Evolutionary conservation across 495 filamentous ascomycete species (phyloP), one percentile per base, ranked within the genome.

Genomic region (Penicillium waksmanii): DNA sequence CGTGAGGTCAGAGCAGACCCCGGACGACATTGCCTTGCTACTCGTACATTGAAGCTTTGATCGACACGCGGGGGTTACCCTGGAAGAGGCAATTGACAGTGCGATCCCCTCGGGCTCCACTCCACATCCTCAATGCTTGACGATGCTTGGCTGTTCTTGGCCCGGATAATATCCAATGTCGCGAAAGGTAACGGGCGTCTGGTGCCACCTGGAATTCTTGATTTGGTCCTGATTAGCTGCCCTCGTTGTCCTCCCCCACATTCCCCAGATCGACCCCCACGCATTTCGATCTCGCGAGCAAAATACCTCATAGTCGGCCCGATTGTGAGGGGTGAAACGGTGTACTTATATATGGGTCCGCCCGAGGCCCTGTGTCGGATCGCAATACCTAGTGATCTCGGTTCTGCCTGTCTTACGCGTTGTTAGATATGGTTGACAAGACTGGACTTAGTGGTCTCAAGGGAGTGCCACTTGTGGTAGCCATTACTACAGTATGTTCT

Each of bases 401-500:
- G 12, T 13, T 13, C 15, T 38, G 15, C 1, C 12, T 38, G 12
- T 38, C 11, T 38, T 12, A 38, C n/a, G 42, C 8, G 19, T 48
- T 38, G 15, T 38, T 36, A 27, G 13, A 33, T 44, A 62, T 61
- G 58, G 17, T 58, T 36, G 58, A 65, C 19, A 55, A 53, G 36
- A 65, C 63, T 8, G 63, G 63, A n/a, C 33, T 65, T 3, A 33
- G 34, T 17, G 38, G 46, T n/a, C 64, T 66, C 13, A 53, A 43
- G 19, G 63, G 63, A 1, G 38, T 57, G 5, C 49, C 59, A 4
- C 58, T 74, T 13, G 63, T 74, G 40, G 64, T 51, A 2, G 55
- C 65, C 34, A 74, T 74, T 52, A 72, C 67, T 1, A 59, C 65
- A 19, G 69, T 69, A 13, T 74, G 67, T 51, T 60, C 63, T 10